Evolutionary conservation across 306 rosid species (phyloP).

Genomic region (Vicia villosa): DNA sequence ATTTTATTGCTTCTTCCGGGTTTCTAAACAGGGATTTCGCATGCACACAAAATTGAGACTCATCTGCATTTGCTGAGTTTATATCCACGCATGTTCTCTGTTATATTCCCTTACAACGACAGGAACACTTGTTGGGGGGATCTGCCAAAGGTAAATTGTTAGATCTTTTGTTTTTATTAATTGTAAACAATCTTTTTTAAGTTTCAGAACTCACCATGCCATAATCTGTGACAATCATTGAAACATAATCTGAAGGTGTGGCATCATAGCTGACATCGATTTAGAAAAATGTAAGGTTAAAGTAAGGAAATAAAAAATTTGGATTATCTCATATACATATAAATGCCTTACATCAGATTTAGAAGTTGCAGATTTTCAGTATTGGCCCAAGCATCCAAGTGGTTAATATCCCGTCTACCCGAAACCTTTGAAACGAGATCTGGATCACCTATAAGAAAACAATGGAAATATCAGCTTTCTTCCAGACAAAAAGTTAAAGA

Average conservation of each 20-base stretch:
- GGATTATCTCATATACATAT: constrained; percentile 5
- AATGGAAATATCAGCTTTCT: constrained; percentile 35
- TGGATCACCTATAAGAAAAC: constrained; percentile 48
- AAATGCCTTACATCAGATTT: constrained; percentile 49
- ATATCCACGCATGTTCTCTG: constrained; percentile 53
- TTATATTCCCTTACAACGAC: constrained; percentile 53
- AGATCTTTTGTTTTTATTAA: not conserved
- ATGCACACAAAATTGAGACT: constrained; percentile 44
- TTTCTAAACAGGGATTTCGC: constrained; percentile 31
- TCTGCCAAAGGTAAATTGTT: constrained; percentile 39
- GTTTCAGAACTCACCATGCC: constrained; percentile 47
- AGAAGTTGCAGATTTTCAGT: constrained; percentile 50
- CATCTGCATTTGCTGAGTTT: constrained; percentile 27
- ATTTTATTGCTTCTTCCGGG: constrained; percentile 37
- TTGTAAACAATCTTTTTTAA: not conserved
- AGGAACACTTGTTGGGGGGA: constrained; percentile 58
- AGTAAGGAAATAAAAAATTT: constrained; percentile 8
- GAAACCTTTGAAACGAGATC: constrained; percentile 44
- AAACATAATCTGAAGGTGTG: constrained; percentile 50
- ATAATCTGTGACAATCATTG: constrained; percentile 47
- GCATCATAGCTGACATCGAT: constrained; percentile 49
- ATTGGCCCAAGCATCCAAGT: constrained; percentile 46
- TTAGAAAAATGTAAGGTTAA: constrained; percentile 35
- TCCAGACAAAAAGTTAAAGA: constrained; percentile 13
- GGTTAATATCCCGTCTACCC: constrained; percentile 47